These are phyloP conservation scores for Phytophthora litchii DNA, from an alignment of 352 stramenopile genomes.

Conservation along the genomic window DNA sequence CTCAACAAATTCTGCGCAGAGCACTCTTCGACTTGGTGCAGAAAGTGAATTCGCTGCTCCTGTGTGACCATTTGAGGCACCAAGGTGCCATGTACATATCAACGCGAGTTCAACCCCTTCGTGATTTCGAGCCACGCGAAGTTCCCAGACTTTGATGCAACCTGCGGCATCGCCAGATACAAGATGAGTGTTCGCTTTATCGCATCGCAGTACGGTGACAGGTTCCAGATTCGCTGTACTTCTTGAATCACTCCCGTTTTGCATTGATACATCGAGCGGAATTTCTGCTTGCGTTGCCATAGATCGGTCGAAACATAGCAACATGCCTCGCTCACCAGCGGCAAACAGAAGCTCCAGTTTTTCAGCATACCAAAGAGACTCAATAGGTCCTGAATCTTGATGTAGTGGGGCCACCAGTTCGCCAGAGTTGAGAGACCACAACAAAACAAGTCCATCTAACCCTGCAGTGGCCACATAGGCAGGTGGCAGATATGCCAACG, in stretches of 20 bases:
- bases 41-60: constrained; percentile 10
- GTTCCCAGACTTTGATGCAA: constrained; percentile 70
- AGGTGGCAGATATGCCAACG: constrained; percentile 70
- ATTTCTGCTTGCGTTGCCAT: constrained; percentile 64
- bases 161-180: constrained; percentile 64
- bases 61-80: constrained; percentile 10
- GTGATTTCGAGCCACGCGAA: constrained; percentile 56
- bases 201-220: constrained; percentile 57
- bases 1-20: constrained; percentile 70
- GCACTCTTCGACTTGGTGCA: constrained; percentile 36
- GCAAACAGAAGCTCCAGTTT: constrained; percentile 79
- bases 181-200: constrained; percentile 66
- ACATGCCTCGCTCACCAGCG: constrained; percentile 59
- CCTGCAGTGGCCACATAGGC: constrained; percentile 74
- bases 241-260: constrained; percentile 2
- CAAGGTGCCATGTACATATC: constrained; percentile 59
- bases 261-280: constrained; percentile 33
- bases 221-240: constrained; percentile 38
- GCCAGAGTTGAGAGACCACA: constrained; percentile 84
- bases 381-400: constrained; percentile 66
- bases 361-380: constrained; percentile 69
- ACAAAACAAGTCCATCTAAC: constrained; percentile 71
- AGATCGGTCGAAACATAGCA: constrained; percentile 73
- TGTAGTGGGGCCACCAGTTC: constrained; percentile 68
- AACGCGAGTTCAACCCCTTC: constrained; percentile 65